Conservation (phyloP, 2,329 filamentous ascomycete species). For the Monilinia vaccinii-corymbosi region DNA sequence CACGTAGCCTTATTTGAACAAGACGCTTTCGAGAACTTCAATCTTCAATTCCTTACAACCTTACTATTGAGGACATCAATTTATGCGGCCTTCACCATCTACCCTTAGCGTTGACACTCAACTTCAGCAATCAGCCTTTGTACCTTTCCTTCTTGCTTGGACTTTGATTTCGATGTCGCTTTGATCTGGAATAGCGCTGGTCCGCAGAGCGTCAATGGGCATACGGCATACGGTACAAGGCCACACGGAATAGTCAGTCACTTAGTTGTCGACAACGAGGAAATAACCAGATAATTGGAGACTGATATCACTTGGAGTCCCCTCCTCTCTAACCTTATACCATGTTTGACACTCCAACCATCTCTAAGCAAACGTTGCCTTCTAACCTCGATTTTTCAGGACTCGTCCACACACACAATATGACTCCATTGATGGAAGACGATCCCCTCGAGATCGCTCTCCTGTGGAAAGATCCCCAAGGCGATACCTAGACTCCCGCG, state of each 20-base stretch:
- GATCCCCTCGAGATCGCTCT: conserved; percentile 32
- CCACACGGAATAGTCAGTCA: not conserved
- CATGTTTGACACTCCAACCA: not conserved
- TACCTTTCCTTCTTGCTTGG: not conserved
- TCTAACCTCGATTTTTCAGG: not conserved
- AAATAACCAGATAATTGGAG: too few species aligned
- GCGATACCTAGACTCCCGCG: conserved; percentile 9
- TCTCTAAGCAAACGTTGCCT: too few species aligned
- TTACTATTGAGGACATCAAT: not conserved
- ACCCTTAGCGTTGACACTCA: not conserved
- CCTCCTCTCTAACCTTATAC: conserved; percentile 8
- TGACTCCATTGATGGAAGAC: conserved; percentile 32
- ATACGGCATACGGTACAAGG: not conserved
- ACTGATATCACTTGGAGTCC: not conserved
- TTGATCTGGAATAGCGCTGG: not conserved
- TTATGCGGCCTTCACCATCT: not conserved
- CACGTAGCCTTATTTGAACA: not conserved
- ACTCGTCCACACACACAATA: conserved; percentile 19
- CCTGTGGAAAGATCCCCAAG: conserved; percentile 8
- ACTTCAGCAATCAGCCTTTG: not conserved
- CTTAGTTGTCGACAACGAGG: not conserved
- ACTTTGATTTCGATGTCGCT: not conserved
- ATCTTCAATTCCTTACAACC: not conserved
- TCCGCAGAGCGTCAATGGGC: not conserved
- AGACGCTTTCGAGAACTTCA: not conserved